These are phyloP conservation scores for Hemileccinum impolitum DNA, from an alignment of 768 basidiomycete genomes.

Conservation along the genomic window DNA sequence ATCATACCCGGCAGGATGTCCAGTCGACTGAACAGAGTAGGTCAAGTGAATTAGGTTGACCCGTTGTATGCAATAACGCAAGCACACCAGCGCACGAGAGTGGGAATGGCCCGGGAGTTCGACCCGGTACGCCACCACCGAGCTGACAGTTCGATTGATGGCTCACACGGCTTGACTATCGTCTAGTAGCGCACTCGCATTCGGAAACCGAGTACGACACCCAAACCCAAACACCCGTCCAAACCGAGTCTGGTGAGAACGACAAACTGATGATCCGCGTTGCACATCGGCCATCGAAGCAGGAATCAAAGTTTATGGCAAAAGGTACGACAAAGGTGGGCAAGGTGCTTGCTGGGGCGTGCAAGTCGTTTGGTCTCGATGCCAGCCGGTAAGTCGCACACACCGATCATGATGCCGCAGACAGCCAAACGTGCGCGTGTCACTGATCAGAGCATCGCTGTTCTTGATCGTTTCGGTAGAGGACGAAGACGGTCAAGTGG, in stretches of 20 bases:
- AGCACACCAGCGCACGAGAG: conserved; percentile 1
- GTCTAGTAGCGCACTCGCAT: background rate
- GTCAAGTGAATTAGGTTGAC: background rate
- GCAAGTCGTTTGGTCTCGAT: conserved; percentile 30
- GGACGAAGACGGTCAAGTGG: conserved; percentile 24
- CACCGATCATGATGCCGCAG: background rate
- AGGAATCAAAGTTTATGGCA: conserved; percentile 31
- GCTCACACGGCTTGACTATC: background rate
- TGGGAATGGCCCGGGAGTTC: background rate
- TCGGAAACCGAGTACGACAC: conserved; percentile 5
- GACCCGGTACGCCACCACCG: conserved; percentile 10
- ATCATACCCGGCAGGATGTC: background rate
- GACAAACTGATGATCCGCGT: conserved; percentile 30
- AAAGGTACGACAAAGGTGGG: conserved; percentile 31
- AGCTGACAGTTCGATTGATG: background rate
- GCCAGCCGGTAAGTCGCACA: conserved; percentile 13
- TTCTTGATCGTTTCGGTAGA: conserved; percentile 23
- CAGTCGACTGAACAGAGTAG: background rate
- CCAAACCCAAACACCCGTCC: background rate
- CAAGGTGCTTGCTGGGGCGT: conserved; percentile 25
- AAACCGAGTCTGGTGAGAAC: conserved; percentile 3
- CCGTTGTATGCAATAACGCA: background rate
- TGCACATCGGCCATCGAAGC: conserved; percentile 26
- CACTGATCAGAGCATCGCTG: conserved; percentile 17
- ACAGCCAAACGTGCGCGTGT: background rate